Base-by-base conservation (phyloP, 2,329 filamentous ascomycete species). In the Aspergillaceae sp. region DNA sequence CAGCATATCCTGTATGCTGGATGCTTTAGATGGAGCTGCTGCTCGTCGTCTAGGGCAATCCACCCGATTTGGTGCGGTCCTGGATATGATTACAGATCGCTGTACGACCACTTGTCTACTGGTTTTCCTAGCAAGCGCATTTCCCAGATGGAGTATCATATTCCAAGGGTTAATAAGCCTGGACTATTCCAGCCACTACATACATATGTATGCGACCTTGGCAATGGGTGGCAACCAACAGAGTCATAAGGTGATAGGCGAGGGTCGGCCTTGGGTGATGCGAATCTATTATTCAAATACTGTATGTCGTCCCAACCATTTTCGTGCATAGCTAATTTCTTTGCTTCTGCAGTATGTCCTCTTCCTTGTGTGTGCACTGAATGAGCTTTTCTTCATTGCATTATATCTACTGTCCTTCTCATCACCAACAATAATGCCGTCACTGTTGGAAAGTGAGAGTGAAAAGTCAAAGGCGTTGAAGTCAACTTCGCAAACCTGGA, bases 71-170 rank as follows among this genome's bases (percentile, higher is more conserved):
- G 90, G 90, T 52, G 90, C 90, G 32, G 89, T 96, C 29, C 77
- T 96, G 50, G 90, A 96, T 73, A 96, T 96, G 90, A 88, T 96
- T 47, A 96, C 90, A 27, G 90, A 96, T 69, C 83, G 91, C 50
- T 96, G 90, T 74, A 95, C 90, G 29, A 97, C 91, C 3, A 82
- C 89, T 1, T 96, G 90, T 67, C 72, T 97, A 55, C 79, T 96
- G 40, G 88, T 95, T 41, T 96, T 95, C 73, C 72, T 97, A 46
- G 86, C 86, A 10, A 90, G 86, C 7, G 90, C 90, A n/a, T 96
- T 92, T 69, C 91, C 91, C 3, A 79, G 88, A 49, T 95, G 87
- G 83, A 83, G 86, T 56, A 87, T 96, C 56, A 62, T 95, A 46
- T 96, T 95, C 76, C 91, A 96, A 72, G 80, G 84, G 41, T 73